These are phyloP conservation scores for Boletus reticuloceps DNA, from an alignment of 768 basidiomycete species.

Conservation along the genomic window DNA sequence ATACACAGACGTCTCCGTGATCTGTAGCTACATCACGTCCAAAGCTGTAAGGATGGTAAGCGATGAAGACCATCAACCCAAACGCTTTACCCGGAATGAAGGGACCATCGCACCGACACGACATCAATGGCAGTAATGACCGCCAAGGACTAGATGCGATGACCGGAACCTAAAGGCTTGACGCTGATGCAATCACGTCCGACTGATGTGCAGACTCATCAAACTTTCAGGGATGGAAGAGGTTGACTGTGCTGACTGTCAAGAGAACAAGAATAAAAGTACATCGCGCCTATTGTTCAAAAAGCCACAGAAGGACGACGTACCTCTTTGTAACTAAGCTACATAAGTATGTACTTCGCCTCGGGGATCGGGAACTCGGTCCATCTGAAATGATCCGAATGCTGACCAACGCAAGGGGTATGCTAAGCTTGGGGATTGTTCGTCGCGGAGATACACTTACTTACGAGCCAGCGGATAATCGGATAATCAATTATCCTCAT, in stretches of 20 bases:
- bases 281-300: neutral
- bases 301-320: too few species aligned
- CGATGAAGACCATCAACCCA: neutral
- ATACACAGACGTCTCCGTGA: too few species aligned
- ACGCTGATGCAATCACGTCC: neutral
- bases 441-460: neutral
- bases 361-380: neutral
- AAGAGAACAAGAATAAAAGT: neutral
- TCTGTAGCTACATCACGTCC: too few species aligned
- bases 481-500: neutral
- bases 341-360: too few species aligned
- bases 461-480: neutral
- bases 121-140: neutral
- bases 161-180: neutral
- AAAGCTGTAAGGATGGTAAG: neutral
- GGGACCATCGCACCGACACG: neutral
- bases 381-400: neutral
- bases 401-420: neutral
- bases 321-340: too few species aligned
- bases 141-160: neutral
- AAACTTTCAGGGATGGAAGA: neutral
- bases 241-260: too few species aligned
- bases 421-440: neutral
- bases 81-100: neutral
- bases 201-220: neutral